These are phyloP conservation scores for Pterulicium gracile DNA, from an alignment of 1,284 basidiomycete species.

Conservation along the genomic window DNA sequence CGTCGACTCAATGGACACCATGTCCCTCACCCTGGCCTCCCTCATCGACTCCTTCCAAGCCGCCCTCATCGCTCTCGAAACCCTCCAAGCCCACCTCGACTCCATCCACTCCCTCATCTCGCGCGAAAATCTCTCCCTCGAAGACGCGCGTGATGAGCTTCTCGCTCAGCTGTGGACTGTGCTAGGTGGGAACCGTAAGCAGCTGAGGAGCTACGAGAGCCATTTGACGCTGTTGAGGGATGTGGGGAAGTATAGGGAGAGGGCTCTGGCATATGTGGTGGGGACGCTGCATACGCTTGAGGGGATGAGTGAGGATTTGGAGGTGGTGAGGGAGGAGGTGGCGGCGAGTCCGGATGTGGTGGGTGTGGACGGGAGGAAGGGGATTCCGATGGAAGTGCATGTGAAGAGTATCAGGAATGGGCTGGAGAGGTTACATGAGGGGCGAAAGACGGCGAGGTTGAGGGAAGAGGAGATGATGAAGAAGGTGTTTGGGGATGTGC, in stretches of 20 bases:
- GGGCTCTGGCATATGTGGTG: not conserved
- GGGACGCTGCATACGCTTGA: slow-evolving; percentile 30
- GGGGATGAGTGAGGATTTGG: slow-evolving; percentile 58
- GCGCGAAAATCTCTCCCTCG: slow-evolving; percentile 41
- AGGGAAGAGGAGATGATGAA: slow-evolving; percentile 21
- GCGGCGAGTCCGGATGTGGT: slow-evolving; percentile 45
- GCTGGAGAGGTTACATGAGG: slow-evolving; percentile 49
- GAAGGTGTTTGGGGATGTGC: slow-evolving; percentile 17
- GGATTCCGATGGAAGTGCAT: slow-evolving; percentile 58
- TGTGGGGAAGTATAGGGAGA: not conserved
- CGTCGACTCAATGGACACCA: not conserved
- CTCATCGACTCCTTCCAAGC: slow-evolving; percentile 54
- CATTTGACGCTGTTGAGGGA: slow-evolving; percentile 38
- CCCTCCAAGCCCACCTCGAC: slow-evolving; percentile 46
- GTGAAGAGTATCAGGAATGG: slow-evolving; percentile 57
- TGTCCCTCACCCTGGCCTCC: slow-evolving; percentile 23
- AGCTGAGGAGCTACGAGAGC: slow-evolving; percentile 33
- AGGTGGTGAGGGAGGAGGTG: slow-evolving; percentile 58
- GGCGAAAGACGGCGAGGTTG: slow-evolving; percentile 25
- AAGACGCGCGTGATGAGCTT: slow-evolving; percentile 35
- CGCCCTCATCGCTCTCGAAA: slow-evolving; percentile 40
- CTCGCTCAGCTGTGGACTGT: slow-evolving; percentile 57
- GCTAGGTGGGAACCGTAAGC: slow-evolving; percentile 45
- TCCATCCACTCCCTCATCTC: slow-evolving; percentile 44
- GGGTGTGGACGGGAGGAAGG: slow-evolving; percentile 24